These are phyloP conservation scores for Talaromyces marneffei DNA, from an alignment of 2,329 filamentous ascomycete genomes.

Conservation along the genomic window DNA sequence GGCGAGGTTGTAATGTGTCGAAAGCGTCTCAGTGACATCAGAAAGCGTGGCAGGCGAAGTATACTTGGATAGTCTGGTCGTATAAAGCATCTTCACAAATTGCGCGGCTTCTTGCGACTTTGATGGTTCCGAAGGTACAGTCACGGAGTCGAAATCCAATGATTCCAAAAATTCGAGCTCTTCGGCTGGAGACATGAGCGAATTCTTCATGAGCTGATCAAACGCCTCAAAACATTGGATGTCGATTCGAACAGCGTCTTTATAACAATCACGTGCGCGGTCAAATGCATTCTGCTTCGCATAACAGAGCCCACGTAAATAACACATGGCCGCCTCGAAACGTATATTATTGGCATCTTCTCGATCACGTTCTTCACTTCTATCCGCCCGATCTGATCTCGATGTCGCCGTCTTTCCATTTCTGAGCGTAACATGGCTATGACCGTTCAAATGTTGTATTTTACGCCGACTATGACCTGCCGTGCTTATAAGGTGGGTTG, in stretches of 20 bases:
- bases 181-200: constrained; percentile 79
- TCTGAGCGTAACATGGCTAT: constrained; percentile 46
- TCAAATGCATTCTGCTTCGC: constrained; percentile 97
- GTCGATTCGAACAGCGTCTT: constrained; percentile 92
- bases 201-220: constrained; percentile 95
- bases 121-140: constrained; percentile 58
- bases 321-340: constrained; percentile 97
- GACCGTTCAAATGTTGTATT: constrained; percentile 58
- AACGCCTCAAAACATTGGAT: constrained; percentile 98
- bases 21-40: constrained; percentile 80
- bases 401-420: constrained; percentile 43
- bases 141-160: constrained; percentile 81
- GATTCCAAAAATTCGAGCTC: constrained; percentile 86
- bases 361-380: constrained; percentile 56
- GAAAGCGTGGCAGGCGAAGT: constrained; percentile 78
- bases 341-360: constrained; percentile 71
- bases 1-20: constrained; percentile 84
- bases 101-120: constrained; percentile 79
- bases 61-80: constrained; percentile 91
- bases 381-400: constrained; percentile 47
- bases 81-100: constrained; percentile 95
- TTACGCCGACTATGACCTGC: constrained; percentile 62
- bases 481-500: constrained; percentile 73
- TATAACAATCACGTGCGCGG: constrained; percentile 95
- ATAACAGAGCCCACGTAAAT: constrained; percentile 85